Conservation (phyloP, 2,329 filamentous ascomycete genomes). For the Westerdykella aurantiaca region DNA sequence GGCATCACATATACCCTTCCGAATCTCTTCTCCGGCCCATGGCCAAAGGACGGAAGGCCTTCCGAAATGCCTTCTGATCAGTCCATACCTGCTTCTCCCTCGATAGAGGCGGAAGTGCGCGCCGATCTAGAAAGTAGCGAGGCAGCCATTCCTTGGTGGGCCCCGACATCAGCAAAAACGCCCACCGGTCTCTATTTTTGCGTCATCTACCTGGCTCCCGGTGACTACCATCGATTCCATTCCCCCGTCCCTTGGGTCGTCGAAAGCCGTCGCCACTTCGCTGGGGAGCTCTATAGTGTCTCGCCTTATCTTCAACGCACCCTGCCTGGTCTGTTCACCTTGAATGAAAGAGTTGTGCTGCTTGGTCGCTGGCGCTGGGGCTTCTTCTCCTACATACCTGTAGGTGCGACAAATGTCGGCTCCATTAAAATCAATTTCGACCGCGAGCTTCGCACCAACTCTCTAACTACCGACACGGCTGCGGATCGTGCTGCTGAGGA, state of each 20-base stretch:
- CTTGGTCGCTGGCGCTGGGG: conserved; percentile 93
- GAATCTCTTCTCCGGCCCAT: conserved; percentile 70
- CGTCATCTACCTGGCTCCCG: conserved; percentile 92
- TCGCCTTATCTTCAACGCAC: conserved; percentile 92
- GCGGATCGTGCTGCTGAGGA: conserved; percentile 80
- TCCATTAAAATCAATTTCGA: conserved; percentile 98
- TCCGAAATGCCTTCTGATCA: conserved; percentile 62
- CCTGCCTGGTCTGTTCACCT: conserved; percentile 86
- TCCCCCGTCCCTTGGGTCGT: conserved; percentile 94
- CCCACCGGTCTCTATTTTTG: conserved; percentile 78
- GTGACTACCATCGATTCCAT: conserved; percentile 98
- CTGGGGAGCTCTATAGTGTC: conserved; percentile 90
- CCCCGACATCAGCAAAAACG: conserved; percentile 34
- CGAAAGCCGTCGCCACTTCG: conserved; percentile 90
- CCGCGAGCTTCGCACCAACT: conserved; percentile 86
- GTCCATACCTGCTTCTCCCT: conserved; percentile 59
- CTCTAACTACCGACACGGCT: conserved; percentile 82
- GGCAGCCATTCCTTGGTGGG: conserved; percentile 49
- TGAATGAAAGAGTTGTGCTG: conserved; percentile 93
- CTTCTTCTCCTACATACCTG: conserved; percentile 93
- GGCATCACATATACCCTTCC: conserved; percentile 94
- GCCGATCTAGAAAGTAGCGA: conserved; percentile 73
- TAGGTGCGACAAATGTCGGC: conserved; percentile 95
- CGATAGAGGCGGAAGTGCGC: conserved; percentile 76
- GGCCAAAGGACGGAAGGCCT: conserved; percentile 40